Percentiles rank a stretch among this genome's conserved stretches.
phyloP scores from a whole-genome alignment of 768 basidiomycete species.

The Trametes cinnabarina region DNA sequence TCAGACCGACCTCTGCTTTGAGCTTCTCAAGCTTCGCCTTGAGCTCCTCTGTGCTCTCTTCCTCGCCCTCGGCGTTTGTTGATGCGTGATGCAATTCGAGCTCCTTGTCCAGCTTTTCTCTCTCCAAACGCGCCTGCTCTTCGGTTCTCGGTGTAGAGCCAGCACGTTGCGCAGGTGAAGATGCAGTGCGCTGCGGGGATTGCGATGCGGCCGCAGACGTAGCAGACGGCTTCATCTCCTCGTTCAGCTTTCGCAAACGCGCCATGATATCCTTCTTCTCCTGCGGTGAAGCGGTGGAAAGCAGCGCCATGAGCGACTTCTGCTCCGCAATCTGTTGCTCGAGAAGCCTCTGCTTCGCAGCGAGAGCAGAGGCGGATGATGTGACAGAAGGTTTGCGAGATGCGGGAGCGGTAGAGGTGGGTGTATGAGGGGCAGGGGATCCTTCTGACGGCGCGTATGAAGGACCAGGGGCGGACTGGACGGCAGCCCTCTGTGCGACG shows the following conservation, averaged over 20 bases:
- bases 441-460: conserved; percentile 23
- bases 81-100: conserved; percentile 63
- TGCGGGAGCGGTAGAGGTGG: conserved; percentile 26
- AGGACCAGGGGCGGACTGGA: conserved; percentile 29
- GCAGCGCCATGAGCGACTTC: conserved; percentile 74
- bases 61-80: conserved; percentile 39
- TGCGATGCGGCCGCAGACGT: conserved; percentile 28
- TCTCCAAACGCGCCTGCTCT: conserved; percentile 55
- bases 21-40: conserved; percentile 74
- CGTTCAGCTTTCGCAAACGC: conserved; percentile 68
- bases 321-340: conserved; percentile 88
- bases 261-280: conserved; percentile 82
- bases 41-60: conserved; percentile 64
- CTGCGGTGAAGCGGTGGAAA: conserved; percentile 59
- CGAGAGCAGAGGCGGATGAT: conserved; percentile 47
- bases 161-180: conserved; percentile 27
- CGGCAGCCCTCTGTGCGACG: conserved; percentile 59
- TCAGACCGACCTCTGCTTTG: conserved; percentile 63
- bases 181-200: conserved; percentile 29
- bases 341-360: conserved; percentile 70
- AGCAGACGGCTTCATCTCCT: conserved; percentile 65
- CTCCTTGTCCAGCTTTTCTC: conserved; percentile 76
- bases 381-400: conserved; percentile 39
- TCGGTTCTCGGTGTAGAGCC: conserved; percentile 30
- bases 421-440: conserved; percentile 19